A percentile compares a stretch with the other conserved stretches of the same genome.
These are phyloP conservation scores for Phytophthora europaea DNA, from an alignment of 352 stramenopile species.

Conservation along the genomic window DNA sequence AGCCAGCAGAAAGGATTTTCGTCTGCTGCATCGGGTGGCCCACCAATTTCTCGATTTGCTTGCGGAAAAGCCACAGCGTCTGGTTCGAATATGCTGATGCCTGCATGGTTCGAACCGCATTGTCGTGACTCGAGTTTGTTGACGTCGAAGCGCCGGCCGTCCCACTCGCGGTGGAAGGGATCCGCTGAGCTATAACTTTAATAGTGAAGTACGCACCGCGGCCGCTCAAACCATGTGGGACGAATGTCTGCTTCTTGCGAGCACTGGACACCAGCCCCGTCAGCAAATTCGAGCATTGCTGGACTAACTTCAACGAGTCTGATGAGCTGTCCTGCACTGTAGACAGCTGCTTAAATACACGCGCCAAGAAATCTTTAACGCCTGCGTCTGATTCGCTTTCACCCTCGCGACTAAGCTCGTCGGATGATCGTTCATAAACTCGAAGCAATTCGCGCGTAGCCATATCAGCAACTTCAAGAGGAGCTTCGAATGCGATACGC, in stretches of 20 bases:
- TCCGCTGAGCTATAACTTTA: conserved; percentile 84
- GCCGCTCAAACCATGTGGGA: conserved; percentile 76
- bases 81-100: conserved; percentile 82
- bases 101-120: conserved; percentile 68
- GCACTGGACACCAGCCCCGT: conserved; percentile 71
- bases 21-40: conserved; percentile 82
- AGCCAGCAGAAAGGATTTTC: conserved; percentile 81
- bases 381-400: conserved; percentile 42
- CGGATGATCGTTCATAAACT: conserved; percentile 78
- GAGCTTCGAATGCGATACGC: conserved; percentile 84
- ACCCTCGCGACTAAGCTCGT: conserved; percentile 22
- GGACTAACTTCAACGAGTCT: conserved; percentile 74
- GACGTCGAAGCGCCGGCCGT: conserved; percentile 18
- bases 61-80: conserved; percentile 73
- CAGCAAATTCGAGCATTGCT: conserved; percentile 80
- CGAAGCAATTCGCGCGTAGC: conserved; percentile 82
- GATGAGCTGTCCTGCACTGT: conserved; percentile 56
- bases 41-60: conserved; percentile 79
- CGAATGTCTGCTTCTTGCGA: conserved; percentile 58
- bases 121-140: conserved; percentile 48
- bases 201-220: conserved; percentile 82
- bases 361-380: conserved; percentile 83
- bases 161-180: conserved; percentile 56
- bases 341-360: conserved; percentile 79
- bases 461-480: conserved; percentile 79